Percentiles rank a stretch among this genome's conserved stretches.
Evolutionary conservation across 306 rosid genomes (phyloP).

Genomic region (Mucuna pruriens): DNA sequence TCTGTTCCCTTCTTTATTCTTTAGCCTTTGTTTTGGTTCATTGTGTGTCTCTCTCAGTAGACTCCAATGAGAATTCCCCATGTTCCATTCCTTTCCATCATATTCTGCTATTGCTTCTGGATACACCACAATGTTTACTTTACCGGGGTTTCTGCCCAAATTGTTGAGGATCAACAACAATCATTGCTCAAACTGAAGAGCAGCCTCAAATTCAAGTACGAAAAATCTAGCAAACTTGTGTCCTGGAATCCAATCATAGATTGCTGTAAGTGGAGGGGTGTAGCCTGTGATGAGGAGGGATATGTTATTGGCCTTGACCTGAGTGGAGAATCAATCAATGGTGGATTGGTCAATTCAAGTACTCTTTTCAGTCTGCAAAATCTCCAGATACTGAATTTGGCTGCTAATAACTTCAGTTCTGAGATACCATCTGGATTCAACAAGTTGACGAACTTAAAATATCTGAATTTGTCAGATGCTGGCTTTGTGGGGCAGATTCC

Average conservation of each 20-base stretch:
- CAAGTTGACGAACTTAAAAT: slow-evolving; percentile 10
- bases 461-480: slow-evolving; percentile 15
- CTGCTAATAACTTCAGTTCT: background rate
- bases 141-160: background rate
- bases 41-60: background rate
- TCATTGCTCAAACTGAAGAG: slow-evolving; percentile 26
- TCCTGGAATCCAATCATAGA: slow-evolving; percentile 26
- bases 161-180: slow-evolving; percentile 1
- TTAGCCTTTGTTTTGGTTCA: background rate
- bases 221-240: background rate
- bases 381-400: slow-evolving; percentile 12
- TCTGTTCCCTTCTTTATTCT: slow-evolving; percentile 3
- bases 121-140: background rate
- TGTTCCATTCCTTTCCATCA: slow-evolving; percentile 26
- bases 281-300: slow-evolving; percentile 38
- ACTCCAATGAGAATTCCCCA: slow-evolving; percentile 30
- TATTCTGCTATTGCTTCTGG: slow-evolving; percentile 25
- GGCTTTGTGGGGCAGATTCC: slow-evolving; percentile 28
- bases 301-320: slow-evolving; percentile 32
- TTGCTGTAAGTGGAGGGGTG: slow-evolving; percentile 56
- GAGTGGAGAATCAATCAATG: background rate
- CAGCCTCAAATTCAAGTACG: background rate
- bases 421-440: slow-evolving; percentile 27
- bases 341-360: slow-evolving; percentile 23
- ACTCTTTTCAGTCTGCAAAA: slow-evolving; percentile 12